Base-by-base conservation (phyloP, 345 rosid species). In the Cardamine chenopodiifolia region DNA sequence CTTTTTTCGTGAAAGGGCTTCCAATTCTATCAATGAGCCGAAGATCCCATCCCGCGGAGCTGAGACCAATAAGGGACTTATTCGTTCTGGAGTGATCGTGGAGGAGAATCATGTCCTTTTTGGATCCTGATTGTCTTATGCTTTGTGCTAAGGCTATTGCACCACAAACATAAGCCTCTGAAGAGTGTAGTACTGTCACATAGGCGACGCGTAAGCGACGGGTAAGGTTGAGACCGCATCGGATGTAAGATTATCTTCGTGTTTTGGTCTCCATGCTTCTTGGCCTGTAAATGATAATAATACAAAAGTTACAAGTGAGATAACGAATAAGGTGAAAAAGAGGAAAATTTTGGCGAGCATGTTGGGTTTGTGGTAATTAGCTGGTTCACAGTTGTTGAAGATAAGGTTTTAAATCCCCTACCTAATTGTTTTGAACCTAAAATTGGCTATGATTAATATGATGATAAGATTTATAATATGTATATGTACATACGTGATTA, bases 111-210 rank as follows among this genome's bases (percentile, higher is more conserved):
- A 91, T 84, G 73, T 84, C 93, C 15, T 53, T 62, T 0, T 77
- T 78, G 0, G 97, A 86, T 72, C 82, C 80, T 14, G 85, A 81
- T 37, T 78, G 90, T 10, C 70, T 78, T 50, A 95, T 87, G 78
- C 97, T 95, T 37, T 85, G 95, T 3, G 89, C 99, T 64, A 95
- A 74, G 10, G 97, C 86, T 25, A 91, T 92, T 34, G 99, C 99
- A 1, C 97, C 99, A 29, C 97, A 91, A 0, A 95, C 97, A 63
- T 91, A 94, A 25, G 84, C 83, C 57, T 91, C 97, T 0, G 97
- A 90, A 0, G 99, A 91, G 64, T 91, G 97, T 37, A 95, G 90
- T 12, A 95, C 80, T 5, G 97, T 91, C 25, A 78, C 97, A 31
- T 90, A 91, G n/a, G 97, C 99, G 6, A 83, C 81, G 2, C 81